Evolutionary conservation across 176 grass and related monocot genomes (phyloP), one percentile per base, ranked within the genome.

Genomic region (Triticum urartu): DNA sequence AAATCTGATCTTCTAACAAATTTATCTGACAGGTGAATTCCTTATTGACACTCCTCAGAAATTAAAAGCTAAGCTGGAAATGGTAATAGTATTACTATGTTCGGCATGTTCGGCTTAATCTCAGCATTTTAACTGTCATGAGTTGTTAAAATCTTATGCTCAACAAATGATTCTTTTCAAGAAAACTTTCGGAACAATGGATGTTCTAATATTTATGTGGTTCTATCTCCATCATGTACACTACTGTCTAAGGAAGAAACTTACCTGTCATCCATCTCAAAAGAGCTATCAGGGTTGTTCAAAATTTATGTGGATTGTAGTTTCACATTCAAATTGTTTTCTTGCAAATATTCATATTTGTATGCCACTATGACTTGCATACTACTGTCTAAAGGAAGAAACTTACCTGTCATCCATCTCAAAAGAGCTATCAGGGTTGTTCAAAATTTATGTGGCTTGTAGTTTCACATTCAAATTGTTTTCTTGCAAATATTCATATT

Each of bases 41-140:
- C 78, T 92, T 78, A 98, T 98, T 15, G 88, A 98, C 61, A 94
- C 91, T 52, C 93, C 96, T 69, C 78, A 93, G 80, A 98, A 98
- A 89, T 80, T 98, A 82, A 98, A 98, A 90, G 85, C 81, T 60
- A 98, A 95, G 84, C 84, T 98, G 34, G 91, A 95, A 89, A 95
- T 98, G 93, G 96, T 98, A 98, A 92, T 77, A 80, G 39, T n/a
- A 68, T 72, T 86, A 79, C 18, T 77, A n/a, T 81, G 21, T 75
- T 65, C 18, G 54, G 35, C 20, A n/a, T 81, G 17, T 75, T 59
- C 14, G 63, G 35, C 14, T 67, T 75, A 70, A 76, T 77, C 62
- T 13, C 52, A 42, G 36, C 36, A 69, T 30, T 30, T 45, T 36
- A 30, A 54, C 15, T 64, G 52, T 78, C 86, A 82, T 78, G 22